Percentiles rank a stretch among this genome's conserved stretches.
Conservation (phyloP, 2,329 filamentous ascomycete genomes). For the Fusarium vanettenii region DNA sequence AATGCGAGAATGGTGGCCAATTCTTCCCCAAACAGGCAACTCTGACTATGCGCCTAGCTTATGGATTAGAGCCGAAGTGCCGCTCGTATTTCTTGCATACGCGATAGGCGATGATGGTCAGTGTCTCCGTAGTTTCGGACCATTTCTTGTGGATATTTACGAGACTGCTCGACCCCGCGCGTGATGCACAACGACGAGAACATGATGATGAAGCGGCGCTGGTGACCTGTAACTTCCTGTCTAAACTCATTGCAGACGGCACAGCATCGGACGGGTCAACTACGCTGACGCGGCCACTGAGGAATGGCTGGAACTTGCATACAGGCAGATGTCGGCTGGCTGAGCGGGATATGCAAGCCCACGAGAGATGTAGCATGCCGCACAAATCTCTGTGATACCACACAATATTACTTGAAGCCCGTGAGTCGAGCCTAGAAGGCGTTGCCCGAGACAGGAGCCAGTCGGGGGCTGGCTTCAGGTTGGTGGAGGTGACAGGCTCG, state of each 20-base stretch:
- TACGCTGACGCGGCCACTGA: slow-evolving; percentile 31
- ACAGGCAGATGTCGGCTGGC: background rate
- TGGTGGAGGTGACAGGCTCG: background rate
- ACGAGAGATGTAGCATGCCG: background rate
- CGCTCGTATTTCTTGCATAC: slow-evolving; percentile 40
- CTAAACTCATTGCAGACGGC: slow-evolving; percentile 7
- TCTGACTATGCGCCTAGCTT: slow-evolving; percentile 20
- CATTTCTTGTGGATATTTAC: slow-evolving; percentile 2
- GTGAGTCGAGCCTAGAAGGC: background rate
- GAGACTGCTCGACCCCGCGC: slow-evolving; percentile 19
- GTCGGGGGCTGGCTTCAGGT: slow-evolving; percentile 1
- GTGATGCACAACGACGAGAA: slow-evolving; percentile 33
- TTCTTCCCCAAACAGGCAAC: slow-evolving; percentile 32
- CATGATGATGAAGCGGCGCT: slow-evolving; percentile 27
- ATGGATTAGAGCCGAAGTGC: slow-evolving; percentile 18
- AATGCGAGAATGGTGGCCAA: slow-evolving; percentile 34
- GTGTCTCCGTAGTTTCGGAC: background rate
- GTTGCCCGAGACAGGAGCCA: background rate
- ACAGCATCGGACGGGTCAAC: slow-evolving; percentile 11
- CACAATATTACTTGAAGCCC: slow-evolving; percentile 8
- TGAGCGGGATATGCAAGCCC: slow-evolving; percentile 1
- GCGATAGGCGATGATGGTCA: background rate
- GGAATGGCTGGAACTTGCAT: slow-evolving; percentile 11
- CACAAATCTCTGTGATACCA: slow-evolving; percentile 17
- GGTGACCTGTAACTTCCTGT: slow-evolving; percentile 11